Evolutionary conservation across 2,329 filamentous ascomycete genomes (phyloP).

Genomic region (Colletotrichum magnum): DNA sequence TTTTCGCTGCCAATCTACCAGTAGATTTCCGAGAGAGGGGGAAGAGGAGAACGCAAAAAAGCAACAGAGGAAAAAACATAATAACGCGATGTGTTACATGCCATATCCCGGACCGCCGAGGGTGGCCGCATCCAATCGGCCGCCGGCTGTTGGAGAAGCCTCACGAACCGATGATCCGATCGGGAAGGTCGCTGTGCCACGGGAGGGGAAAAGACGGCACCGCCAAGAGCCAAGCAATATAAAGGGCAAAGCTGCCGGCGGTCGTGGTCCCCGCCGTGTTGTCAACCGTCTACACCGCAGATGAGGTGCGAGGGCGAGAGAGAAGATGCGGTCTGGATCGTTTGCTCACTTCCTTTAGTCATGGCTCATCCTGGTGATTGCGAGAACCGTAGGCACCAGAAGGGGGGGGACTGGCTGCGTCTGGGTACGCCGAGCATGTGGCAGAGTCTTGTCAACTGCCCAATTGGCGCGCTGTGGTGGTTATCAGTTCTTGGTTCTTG

Average conservation of each 20-base stretch:
- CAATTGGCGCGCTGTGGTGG: no score
- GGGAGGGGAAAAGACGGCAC: constrained; percentile 31
- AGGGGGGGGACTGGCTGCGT: no score
- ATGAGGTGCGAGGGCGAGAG: no score
- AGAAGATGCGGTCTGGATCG: no score
- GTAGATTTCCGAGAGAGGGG: background rate
- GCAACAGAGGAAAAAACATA: background rate
- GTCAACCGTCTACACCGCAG: constrained; percentile 5
- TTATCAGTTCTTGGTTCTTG: no score
- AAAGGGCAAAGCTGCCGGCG: constrained; percentile 3
- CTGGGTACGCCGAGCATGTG: no score
- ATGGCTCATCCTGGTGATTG: no score
- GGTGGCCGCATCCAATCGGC: constrained; percentile 25
- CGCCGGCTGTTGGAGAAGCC: constrained; percentile 7
- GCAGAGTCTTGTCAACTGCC: no score
- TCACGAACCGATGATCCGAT: constrained; percentile 29
- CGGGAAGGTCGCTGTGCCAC: constrained; percentile 34
- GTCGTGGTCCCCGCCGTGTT: constrained; percentile 6
- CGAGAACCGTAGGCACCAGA: no score
- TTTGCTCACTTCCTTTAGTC: no score
- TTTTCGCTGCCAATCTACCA: no score
- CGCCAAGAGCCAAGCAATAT: constrained; percentile 39
- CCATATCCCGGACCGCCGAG: constrained; percentile 35
- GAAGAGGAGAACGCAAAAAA: background rate
- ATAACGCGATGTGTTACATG: constrained; percentile 21